These are phyloP conservation scores for Teratosphaeria destructans DNA, from an alignment of 2,329 filamentous ascomycete species.

Conservation along the genomic window DNA sequence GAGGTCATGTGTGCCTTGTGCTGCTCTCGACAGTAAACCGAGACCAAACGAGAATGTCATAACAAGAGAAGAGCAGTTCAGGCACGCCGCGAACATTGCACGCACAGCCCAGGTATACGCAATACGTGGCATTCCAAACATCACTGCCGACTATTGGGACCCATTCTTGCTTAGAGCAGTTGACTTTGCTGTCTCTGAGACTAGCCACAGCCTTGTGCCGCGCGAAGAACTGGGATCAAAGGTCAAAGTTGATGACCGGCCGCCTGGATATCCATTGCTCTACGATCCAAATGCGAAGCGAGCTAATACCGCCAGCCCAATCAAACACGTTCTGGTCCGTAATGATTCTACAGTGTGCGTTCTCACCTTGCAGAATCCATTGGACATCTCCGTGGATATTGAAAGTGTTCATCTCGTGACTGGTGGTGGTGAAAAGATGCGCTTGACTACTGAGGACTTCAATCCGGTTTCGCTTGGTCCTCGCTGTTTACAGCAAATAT, in stretches of 20 bases:
- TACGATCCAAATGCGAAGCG: slow-evolving; percentile 84
- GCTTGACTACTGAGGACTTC: slow-evolving; percentile 51
- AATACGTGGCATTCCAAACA: slow-evolving; percentile 58
- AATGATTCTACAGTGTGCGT: slow-evolving; percentile 68
- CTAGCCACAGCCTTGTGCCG: slow-evolving; percentile 11
- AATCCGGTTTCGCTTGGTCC: slow-evolving; percentile 64
- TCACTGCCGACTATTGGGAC: slow-evolving; percentile 89
- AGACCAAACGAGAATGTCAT: not conserved
- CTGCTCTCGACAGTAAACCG: slow-evolving; percentile 16
- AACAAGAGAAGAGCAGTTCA: slow-evolving; percentile 65
- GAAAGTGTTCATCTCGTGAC: slow-evolving; percentile 68
- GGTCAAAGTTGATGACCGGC: slow-evolving; percentile 2
- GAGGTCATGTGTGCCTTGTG: slow-evolving; percentile 60
- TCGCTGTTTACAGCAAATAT: slow-evolving; percentile 70
- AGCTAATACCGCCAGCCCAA: slow-evolving; percentile 42
- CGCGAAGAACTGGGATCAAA: not conserved
- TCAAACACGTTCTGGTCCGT: slow-evolving; percentile 50
- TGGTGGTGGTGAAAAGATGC: slow-evolving; percentile 47
- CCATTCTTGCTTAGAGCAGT: slow-evolving; percentile 80
- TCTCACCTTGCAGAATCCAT: slow-evolving; percentile 84
- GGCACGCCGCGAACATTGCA: slow-evolving; percentile 73
- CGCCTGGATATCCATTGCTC: slow-evolving; percentile 65
- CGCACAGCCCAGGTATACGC: slow-evolving; percentile 71
- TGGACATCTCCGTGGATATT: slow-evolving; percentile 83
- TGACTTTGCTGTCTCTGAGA: slow-evolving; percentile 46